Conservation (phyloP, 1,139 yeast genomes). For the Pichia sp. region DNA sequence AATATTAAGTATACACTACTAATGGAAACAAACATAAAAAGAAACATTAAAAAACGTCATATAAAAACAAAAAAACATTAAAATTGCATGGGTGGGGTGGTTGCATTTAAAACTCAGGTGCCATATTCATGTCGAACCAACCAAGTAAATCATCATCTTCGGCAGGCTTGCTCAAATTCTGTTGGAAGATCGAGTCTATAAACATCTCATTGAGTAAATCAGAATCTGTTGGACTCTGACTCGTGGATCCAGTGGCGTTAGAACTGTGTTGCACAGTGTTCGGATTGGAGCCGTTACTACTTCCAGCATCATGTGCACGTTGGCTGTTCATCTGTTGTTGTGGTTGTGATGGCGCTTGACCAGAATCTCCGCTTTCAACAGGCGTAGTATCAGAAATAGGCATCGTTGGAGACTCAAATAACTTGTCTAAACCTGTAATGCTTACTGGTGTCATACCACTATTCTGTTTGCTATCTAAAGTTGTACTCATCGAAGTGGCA, state of each 20-base stretch:
- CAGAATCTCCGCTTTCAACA: neutral
- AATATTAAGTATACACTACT: neutral
- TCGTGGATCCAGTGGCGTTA: conserved; percentile 6
- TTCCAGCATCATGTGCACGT: neutral
- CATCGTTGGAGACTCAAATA: conserved; percentile 13
- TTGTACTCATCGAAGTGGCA: neutral
- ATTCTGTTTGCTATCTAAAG: neutral
- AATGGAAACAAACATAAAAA: too few species aligned
- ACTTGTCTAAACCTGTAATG: conserved; percentile 10
- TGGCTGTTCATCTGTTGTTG: neutral
- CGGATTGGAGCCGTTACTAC: neutral
- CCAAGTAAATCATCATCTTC: conserved; percentile 89
- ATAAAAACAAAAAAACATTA: too few species aligned
- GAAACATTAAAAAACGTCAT: neutral
- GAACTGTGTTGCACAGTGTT: neutral
- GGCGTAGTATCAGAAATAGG: conserved; percentile 3
- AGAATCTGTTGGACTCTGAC: conserved; percentile 27
- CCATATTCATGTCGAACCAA: conserved; percentile 84
- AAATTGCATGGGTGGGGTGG: too few species aligned
- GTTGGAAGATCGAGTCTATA: conserved; percentile 62
- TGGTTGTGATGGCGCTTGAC: neutral
- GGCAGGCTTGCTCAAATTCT: conserved; percentile 75
- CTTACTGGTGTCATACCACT: conserved; percentile 8
- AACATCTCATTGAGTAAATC: conserved; percentile 34
- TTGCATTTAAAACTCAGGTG: conserved; percentile 45